These are phyloP conservation scores for Erythrobasidium hasegawianum DNA, from an alignment of 1,284 basidiomycete species.

Conservation along the genomic window DNA sequence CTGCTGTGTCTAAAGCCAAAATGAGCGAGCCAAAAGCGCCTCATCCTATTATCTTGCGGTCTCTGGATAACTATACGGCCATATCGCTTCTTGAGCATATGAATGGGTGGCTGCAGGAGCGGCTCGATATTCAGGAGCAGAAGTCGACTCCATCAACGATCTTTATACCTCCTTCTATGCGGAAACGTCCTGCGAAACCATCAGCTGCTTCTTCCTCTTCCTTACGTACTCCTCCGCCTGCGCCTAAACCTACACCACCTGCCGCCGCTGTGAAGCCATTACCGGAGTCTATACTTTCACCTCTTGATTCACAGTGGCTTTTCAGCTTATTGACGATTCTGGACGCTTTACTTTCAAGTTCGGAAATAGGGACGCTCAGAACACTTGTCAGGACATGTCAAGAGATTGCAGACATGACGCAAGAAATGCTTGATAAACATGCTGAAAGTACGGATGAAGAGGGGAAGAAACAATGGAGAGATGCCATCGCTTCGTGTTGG, in stretches of 20 bases:
- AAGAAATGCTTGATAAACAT: slow-evolving; percentile 35
- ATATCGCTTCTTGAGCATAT: slow-evolving; percentile 77
- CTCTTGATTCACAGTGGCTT: slow-evolving; percentile 74
- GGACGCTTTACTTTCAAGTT: slow-evolving; percentile 66
- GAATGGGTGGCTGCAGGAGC: slow-evolving; percentile 67
- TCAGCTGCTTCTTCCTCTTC: background rate
- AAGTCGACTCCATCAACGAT: slow-evolving; percentile 42
- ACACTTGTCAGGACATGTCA: slow-evolving; percentile 71
- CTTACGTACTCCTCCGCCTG: background rate
- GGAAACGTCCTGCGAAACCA: slow-evolving; percentile 18
- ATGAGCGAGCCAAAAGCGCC: background rate
- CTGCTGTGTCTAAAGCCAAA: too few species aligned
- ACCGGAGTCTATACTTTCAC: slow-evolving; percentile 54
- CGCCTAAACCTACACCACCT: background rate
- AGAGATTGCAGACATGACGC: slow-evolving; percentile 52
- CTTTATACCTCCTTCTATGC: slow-evolving; percentile 39
- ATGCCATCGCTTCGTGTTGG: slow-evolving; percentile 69
- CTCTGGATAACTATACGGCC: slow-evolving; percentile 44
- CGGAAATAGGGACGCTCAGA: slow-evolving; percentile 72
- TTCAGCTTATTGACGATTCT: slow-evolving; percentile 71
- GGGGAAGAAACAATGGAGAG: slow-evolving; percentile 40
- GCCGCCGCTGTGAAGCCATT: background rate
- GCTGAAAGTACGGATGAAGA: slow-evolving; percentile 29
- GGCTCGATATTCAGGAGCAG: slow-evolving; percentile 55
- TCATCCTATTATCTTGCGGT: slow-evolving; percentile 1